phyloP scores from a whole-genome alignment of 192 early-diverging fungal genomes.

The Coemansia sp. region DNA sequence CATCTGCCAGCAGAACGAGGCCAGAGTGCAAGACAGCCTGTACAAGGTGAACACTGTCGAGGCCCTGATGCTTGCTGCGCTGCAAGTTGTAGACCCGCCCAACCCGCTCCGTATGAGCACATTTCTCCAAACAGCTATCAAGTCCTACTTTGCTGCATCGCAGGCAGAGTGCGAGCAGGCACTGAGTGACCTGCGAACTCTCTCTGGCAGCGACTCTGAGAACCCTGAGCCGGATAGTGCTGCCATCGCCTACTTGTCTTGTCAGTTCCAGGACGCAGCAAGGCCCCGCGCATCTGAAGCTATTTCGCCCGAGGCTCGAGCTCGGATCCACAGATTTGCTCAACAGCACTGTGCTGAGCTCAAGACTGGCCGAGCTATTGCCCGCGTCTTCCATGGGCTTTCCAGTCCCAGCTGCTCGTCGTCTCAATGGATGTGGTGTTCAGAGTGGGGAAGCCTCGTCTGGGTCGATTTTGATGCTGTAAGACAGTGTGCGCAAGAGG shows the following conservation, averaged over 20 bases:
- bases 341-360: conserved; percentile 29
- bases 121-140: conserved; percentile 34
- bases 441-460: conserved; percentile 48
- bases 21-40: conserved; percentile 29
- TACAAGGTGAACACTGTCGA: conserved; percentile 24
- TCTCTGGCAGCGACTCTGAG: neutral
- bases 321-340: conserved; percentile 28
- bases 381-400: conserved; percentile 50
- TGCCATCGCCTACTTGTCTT: neutral
- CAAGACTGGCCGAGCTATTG: conserved; percentile 40
- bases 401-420: conserved; percentile 35
- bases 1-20: conserved; percentile 27
- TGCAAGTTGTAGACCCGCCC: neutral
- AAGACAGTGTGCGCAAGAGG: conserved; percentile 40
- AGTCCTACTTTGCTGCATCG: conserved; percentile 39
- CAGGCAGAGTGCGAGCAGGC: conserved; percentile 7
- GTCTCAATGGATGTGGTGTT: conserved; percentile 50
- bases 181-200: neutral
- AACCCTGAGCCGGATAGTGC: neutral
- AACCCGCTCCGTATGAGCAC: neutral
- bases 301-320: conserved; percentile 6
- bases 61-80: conserved; percentile 24
- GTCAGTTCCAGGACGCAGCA: neutral
- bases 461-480: conserved; percentile 38
- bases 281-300: neutral